Evolutionary conservation across 1,139 yeast species (phyloP), one percentile per base, ranked within the genome.

Genomic region (Tardiomyces blankii): DNA sequence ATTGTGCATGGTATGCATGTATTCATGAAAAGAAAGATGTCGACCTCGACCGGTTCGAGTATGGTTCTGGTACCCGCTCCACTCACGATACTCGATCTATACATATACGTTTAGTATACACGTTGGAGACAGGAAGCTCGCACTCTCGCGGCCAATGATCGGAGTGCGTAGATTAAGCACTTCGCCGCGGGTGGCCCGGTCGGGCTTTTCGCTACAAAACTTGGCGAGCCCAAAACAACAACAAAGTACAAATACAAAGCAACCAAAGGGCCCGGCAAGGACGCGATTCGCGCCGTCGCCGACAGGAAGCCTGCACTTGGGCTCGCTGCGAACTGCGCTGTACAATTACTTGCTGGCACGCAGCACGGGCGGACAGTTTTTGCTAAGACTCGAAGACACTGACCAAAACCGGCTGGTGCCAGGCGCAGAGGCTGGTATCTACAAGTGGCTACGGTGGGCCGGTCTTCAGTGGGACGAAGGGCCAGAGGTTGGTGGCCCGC

Each of bases 271-370:
- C 0, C 94, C 95, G 0, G 95, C 82, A 0, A 66, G 96, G 51
- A 87, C 97, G 1, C 68, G 99, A 54, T 91, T 91, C 66, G 99
- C 99, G 0, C 98, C 99, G 1, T 89, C 97, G 2, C 99, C 99
- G 1, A 91, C 99, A 0, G 99, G 99, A 0, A 77, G 76, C 51
- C 70, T 93, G 38, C 99, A 91, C 61, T 63, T 93, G 48, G 99
- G 99, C 0, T 88, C 97, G 0, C 63, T 93, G 43, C 68, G 99
- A 59, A 91, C 99, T 0, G 97, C 98, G 0, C 64, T 91, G 27
- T 93, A 87, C 66, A 93, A 91, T 62, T 91, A 82, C 58, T 64
- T 91, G 28, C 67, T 86, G 23, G 97, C 98, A 0, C 78, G 72
- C 54, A 74, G 76, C 48, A 86, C 96, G 0, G 77, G 78, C 0